Evolutionary conservation across 345 rosid genomes (phyloP), one percentile per base, ranked within the genome.

Genomic region (Chamaenerion angustifolium): DNA sequence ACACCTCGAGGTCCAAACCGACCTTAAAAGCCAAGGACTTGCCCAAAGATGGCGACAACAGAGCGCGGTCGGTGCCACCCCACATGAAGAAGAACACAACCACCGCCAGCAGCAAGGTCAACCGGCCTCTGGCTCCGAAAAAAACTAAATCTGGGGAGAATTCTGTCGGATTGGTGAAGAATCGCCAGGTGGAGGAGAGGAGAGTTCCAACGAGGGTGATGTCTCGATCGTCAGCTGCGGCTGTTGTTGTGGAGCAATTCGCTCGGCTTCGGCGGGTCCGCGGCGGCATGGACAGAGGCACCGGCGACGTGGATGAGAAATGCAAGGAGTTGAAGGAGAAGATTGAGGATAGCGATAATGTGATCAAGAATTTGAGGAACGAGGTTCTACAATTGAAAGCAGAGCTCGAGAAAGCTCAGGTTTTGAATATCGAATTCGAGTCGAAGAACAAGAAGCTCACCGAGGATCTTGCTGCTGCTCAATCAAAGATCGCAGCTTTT

Each of bases 381-480:
- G 70, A 84, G 68, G 70, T 84, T 47, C 40, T 64, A 62, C 61
- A 54, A 61, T 60, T 88, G 62, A 70, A 71, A 64, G 64, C 64
- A 4, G 92, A 88, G 56, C 46, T 88, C 60, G 76, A 78, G 46
- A 75, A 79, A 46, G 79, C 83, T 8, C 70, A 59, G 47, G 64
- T 47, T 52, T 67, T 75, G 64, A 88, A 82, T 37, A 43, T 42
- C 15, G 81, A 84, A 64, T 62, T 84, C 23, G 69, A 68, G 42
- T 56, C 62, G 45, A 74, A 64, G 53, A 88, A 88, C 56, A 62
- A 12, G 59, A 79, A 77, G 70, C 83, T 88, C 50, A 47, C 71
- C 13, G 64, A 71, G 64, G 78, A 80, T 55, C 82, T 84, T 48
- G 72, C 74, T 41, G 76, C 80, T 56, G 82, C 90, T 47, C 71